Percentiles rank a stretch among this genome's conserved stretches.
Evolutionary conservation across 2,329 filamentous ascomycete species (phyloP).

Genomic region (Aspergillus persii): DNA sequence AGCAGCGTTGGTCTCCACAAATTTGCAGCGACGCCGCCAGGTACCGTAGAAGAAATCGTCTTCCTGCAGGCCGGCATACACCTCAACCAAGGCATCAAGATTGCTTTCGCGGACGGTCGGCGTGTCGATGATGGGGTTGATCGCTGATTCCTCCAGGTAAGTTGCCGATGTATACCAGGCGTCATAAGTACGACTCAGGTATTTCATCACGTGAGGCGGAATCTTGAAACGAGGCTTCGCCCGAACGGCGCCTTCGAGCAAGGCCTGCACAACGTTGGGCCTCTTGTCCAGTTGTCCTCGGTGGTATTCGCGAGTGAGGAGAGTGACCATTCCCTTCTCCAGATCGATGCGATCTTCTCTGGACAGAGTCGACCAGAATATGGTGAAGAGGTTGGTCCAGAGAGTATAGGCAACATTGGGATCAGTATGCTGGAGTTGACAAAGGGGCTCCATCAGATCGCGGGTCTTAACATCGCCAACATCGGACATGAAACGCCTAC

Average conservation of each 20-base stretch:
- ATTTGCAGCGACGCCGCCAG: conserved; percentile 91
- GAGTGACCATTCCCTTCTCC: conserved; percentile 82
- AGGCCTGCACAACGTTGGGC: conserved; percentile 90
- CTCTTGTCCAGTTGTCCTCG: conserved; percentile 90
- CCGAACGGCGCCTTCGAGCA: conserved; percentile 82
- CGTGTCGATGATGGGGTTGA: conserved; percentile 81
- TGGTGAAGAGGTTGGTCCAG: conserved; percentile 87
- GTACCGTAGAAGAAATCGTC: conserved; percentile 97
- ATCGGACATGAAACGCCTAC: conserved; percentile 80
- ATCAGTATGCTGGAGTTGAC: conserved; percentile 89
- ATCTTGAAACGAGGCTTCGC: conserved; percentile 86
- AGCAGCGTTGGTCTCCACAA: conserved; percentile 95
- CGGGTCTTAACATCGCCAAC: conserved; percentile 81
- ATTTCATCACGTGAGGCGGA: conserved; percentile 94
- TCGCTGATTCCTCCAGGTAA: conserved; percentile 84
- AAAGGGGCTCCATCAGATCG: conserved; percentile 85
- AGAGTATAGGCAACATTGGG: conserved; percentile 77
- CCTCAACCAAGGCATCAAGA: conserved; percentile 88
- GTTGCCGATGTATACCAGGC: conserved; percentile 94
- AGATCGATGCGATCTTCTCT: conserved; percentile 88
- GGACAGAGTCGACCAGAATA: conserved; percentile 86
- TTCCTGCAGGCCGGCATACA: conserved; percentile 87
- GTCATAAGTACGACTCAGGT: conserved; percentile 88
- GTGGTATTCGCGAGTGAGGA: conserved; percentile 94
- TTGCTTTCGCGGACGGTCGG: conserved; percentile 86